Evolutionary conservation across 2,329 filamentous ascomycete species (phyloP), one percentile per base, ranked within the genome.

Genomic region (Cladophialophora bantiana): DNA sequence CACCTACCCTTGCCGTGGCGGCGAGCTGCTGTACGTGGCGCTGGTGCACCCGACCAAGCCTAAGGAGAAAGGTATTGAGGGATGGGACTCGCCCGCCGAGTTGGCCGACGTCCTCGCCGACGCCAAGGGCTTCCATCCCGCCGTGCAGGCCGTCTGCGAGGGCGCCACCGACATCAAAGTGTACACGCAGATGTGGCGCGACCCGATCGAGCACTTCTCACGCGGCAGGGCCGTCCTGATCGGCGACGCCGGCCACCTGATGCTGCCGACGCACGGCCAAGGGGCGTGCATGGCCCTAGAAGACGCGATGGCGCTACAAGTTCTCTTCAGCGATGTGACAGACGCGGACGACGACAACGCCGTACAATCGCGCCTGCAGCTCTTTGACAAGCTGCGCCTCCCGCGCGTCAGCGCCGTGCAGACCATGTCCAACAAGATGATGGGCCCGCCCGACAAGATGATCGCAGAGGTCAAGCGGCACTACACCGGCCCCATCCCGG

Each of bases 181-280:
- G 18, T 69, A 69, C 62, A 67, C 57, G 12, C 60, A 64, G 42
- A 69, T 69, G 64, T 67, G 56, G 57, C 68, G 68, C 48, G 61
- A 70, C 32, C 66, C 66, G 36, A 45, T 69, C 18, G 52, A 63
- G 36, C 63, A 20, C 0, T 91, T 86, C 84, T 50, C 80, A 0
- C 81, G 83, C 1, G 84, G 77, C 0, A 81, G 79, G 4, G 74
- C 90, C n/a, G 87, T 83, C 0, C 75, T 90, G 0, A 75, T 91
- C 0, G 89, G 89, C 0, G 89, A 91, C 73, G 88, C 89, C 0
- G 68, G 36, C 26, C 89, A 92, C 74, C 88, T 89, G 0, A 90
- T 91, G 72, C 78, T 88, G 0, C 88, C 88, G 15, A 84, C 86
- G 64, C 86, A 88, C 76, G 75, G 75, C 2, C 75, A 78, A 55